These are phyloP conservation scores for Paramecium biaurelia DNA, from an alignment of 73 alveolate genomes.

Conservation along the genomic window DNA sequence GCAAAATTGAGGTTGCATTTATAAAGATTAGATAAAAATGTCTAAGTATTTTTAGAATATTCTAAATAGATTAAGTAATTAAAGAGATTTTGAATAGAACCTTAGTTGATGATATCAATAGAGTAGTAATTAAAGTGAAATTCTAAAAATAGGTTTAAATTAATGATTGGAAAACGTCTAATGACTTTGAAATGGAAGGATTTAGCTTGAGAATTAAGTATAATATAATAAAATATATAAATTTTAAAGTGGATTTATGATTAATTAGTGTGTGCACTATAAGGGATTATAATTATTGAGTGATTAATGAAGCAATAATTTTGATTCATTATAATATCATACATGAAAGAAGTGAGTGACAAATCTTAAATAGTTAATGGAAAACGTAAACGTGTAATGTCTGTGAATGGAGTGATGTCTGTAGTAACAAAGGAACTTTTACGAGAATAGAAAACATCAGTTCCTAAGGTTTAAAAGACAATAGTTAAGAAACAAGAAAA, in stretches of 20 bases:
- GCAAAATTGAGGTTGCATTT: background rate
- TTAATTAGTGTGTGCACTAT: background rate
- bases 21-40: background rate
- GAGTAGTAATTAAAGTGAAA: background rate
- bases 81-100: background rate
- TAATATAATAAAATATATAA: background rate
- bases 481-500: background rate
- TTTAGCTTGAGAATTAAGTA: background rate
- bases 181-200: background rate
- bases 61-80: background rate
- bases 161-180: background rate
- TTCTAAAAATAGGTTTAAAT: background rate
- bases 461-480: background rate
- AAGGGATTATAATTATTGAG: background rate
- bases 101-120: background rate
- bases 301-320: background rate
- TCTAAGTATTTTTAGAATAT: background rate
- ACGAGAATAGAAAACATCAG: background rate
- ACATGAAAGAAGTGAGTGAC: background rate
- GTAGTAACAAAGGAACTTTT: background rate
- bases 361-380: background rate
- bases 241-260: background rate
- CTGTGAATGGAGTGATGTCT: constrained; percentile 3
- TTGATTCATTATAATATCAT: background rate
- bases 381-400: constrained; percentile 37